These are phyloP conservation scores for Leccinum disarticulatum DNA, from an alignment of 768 basidiomycete genomes.

Conservation along the genomic window DNA sequence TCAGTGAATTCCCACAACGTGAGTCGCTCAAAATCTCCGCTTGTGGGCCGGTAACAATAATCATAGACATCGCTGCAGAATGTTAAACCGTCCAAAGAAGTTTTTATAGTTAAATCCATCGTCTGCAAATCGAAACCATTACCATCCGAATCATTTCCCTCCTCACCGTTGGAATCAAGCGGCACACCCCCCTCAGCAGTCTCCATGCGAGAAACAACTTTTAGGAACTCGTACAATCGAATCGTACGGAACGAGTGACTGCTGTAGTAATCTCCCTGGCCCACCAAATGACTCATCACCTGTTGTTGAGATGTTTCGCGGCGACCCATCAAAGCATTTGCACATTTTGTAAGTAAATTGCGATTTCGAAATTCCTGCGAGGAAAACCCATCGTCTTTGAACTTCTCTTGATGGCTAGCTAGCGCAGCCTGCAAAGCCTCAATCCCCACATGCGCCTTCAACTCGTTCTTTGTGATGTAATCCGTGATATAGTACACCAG, in stretches of 20 bases:
- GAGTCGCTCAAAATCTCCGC: too few relatives aligned
- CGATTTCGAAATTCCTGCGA: not conserved
- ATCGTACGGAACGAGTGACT: not conserved
- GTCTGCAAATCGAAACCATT: too few relatives aligned
- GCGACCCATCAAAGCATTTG: slow-evolving; percentile 18
- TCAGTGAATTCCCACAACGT: too few relatives aligned
- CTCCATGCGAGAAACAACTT: too few relatives aligned
- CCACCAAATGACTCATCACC: slow-evolving; percentile 29
- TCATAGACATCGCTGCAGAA: too few relatives aligned
- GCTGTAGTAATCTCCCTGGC: slow-evolving; percentile 22
- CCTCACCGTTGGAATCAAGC: too few relatives aligned
- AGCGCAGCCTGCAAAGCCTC: not conserved
- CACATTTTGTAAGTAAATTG: slow-evolving; percentile 5
- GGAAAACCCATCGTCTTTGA: not conserved
- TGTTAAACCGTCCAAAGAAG: too few relatives aligned
- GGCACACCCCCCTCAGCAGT: too few relatives aligned
- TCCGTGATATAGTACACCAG: slow-evolving; percentile 36
- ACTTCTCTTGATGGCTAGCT: not conserved
- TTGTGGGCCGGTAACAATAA: too few relatives aligned
- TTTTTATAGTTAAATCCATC: too few relatives aligned
- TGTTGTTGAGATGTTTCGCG: slow-evolving; percentile 34
- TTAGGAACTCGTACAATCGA: too few relatives aligned
- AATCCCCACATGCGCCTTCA: not conserved
- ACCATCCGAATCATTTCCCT: too few relatives aligned
- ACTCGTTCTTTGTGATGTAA: slow-evolving; percentile 33